phyloP scores from a whole-genome alignment of 2,329 filamentous ascomycete genomes.

The Mycosphaerella sp. region DNA sequence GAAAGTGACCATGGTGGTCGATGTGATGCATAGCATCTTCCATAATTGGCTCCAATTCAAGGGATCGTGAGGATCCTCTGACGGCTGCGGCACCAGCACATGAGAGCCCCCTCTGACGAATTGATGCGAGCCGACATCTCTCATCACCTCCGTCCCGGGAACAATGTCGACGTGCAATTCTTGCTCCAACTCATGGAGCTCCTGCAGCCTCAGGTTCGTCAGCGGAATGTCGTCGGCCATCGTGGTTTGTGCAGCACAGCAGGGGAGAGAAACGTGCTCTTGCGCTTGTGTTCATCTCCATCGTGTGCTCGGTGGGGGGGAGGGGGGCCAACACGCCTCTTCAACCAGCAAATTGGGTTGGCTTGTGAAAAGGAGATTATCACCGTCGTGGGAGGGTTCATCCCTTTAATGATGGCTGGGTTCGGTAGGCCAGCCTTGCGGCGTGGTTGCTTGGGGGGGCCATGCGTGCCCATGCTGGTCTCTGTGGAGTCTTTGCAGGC shows the following conservation, averaged over 20 bases:
- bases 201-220: slow-evolving; percentile 30
- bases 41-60: slow-evolving; percentile 46
- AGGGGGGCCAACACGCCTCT: neutral
- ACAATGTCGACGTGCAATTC: slow-evolving; percentile 51
- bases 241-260: neutral
- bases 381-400: neutral
- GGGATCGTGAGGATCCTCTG: slow-evolving; percentile 35
- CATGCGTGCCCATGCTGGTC: no score
- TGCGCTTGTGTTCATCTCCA: slow-evolving; percentile 22
- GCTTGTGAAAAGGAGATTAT: slow-evolving; percentile 1
- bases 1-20: slow-evolving; percentile 46
- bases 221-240: slow-evolving; percentile 16
- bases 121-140: slow-evolving; percentile 56
- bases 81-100: slow-evolving; percentile 50
- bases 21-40: slow-evolving; percentile 46
- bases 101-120: slow-evolving; percentile 53
- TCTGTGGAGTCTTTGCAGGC: no score
- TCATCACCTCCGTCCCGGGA: slow-evolving; percentile 56
- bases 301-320: slow-evolving; percentile 6
- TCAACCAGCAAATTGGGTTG: slow-evolving; percentile 4
- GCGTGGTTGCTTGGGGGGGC: no score
- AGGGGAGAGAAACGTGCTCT: slow-evolving; percentile 11
- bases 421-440: no score
- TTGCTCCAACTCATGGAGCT: slow-evolving; percentile 44
- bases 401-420: no score